Percentiles rank a stretch among this genome's conserved stretches.
Conservation (phyloP, 2,329 filamentous ascomycete species). For the Stachybotrys chartarum region DNA sequence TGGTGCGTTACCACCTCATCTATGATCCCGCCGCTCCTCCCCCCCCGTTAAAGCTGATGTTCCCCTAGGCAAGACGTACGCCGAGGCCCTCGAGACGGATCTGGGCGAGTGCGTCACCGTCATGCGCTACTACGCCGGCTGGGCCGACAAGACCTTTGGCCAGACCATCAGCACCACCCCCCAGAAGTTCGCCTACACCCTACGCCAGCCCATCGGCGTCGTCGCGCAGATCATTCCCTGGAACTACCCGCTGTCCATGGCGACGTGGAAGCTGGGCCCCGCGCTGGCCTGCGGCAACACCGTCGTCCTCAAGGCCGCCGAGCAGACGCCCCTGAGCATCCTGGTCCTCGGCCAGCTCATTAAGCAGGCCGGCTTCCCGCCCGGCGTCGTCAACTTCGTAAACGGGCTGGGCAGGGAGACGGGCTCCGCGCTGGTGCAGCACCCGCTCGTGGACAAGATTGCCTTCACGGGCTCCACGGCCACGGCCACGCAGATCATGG, state of each 20-base stretch:
- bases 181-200: slow-evolving; percentile 72
- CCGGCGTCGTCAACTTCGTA: slow-evolving; percentile 66
- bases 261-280: slow-evolving; percentile 71
- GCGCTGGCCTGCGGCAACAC: slow-evolving; percentile 65
- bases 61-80: slow-evolving; percentile 49
- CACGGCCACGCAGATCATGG: slow-evolving; percentile 67
- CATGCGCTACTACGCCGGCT: slow-evolving; percentile 50
- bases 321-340: slow-evolving; percentile 67
- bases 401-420: slow-evolving; percentile 70
- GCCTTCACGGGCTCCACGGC: slow-evolving; percentile 71
- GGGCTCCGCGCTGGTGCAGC: slow-evolving; percentile 51
- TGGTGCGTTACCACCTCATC: slow-evolving; percentile 5
- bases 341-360: slow-evolving; percentile 56
- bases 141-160: slow-evolving; percentile 80
- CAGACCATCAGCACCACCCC: slow-evolving; percentile 70
- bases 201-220: slow-evolving; percentile 50
- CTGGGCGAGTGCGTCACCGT: slow-evolving; percentile 36
- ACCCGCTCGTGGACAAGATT: slow-evolving; percentile 65
- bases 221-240: slow-evolving; percentile 81
- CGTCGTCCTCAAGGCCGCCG: slow-evolving; percentile 64
- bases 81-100: slow-evolving; percentile 52
- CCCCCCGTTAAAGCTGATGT: neutral
- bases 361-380: slow-evolving; percentile 69
- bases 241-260: slow-evolving; percentile 78
- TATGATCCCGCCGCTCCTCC: slow-evolving; percentile 16